Conservation (phyloP, 495 filamentous ascomycete species). For the Cercophora scortea region DNA sequence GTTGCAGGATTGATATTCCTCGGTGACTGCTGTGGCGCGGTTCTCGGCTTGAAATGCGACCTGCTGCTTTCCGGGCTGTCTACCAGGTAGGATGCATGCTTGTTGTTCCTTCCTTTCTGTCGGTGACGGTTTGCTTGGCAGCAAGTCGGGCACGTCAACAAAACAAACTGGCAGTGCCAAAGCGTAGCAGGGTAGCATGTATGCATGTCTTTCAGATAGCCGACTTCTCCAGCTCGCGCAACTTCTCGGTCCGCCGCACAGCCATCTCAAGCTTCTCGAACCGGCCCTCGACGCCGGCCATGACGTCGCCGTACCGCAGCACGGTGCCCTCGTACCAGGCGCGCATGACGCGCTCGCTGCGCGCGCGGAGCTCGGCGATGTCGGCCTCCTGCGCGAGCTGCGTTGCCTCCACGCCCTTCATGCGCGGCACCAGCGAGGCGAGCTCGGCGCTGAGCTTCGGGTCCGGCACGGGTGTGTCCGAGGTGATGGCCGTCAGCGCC, state of each 20-base stretch:
- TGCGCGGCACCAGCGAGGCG: conserved; percentile 59
- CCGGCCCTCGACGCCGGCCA: conserved; percentile 66
- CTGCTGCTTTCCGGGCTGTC: no score
- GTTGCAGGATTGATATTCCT: no score
- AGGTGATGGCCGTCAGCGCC: conserved; percentile 63
- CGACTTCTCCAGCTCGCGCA: conserved; percentile 15
- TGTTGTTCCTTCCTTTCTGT: no score
- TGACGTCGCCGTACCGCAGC: conserved; percentile 59
- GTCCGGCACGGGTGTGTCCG: conserved; percentile 68
- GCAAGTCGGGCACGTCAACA: no score
- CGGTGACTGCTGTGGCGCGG: no score
- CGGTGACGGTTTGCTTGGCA: no score
- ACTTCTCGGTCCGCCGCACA: conserved; percentile 50
- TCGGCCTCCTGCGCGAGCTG: conserved; percentile 66
- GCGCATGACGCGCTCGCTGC: conserved; percentile 65
- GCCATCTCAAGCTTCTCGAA: conserved; percentile 59
- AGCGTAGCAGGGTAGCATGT: no score
- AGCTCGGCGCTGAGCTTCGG: conserved; percentile 58
- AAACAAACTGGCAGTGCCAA: no score
- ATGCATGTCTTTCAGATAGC: not conserved
- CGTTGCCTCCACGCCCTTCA: conserved; percentile 54
- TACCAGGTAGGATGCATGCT: no score
- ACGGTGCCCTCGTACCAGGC: conserved; percentile 73
- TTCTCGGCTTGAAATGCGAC: no score
- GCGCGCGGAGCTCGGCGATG: conserved; percentile 62